Evolutionary conservation across 441 rosid genomes (phyloP).

Genomic region (Euphorbia corollata): DNA sequence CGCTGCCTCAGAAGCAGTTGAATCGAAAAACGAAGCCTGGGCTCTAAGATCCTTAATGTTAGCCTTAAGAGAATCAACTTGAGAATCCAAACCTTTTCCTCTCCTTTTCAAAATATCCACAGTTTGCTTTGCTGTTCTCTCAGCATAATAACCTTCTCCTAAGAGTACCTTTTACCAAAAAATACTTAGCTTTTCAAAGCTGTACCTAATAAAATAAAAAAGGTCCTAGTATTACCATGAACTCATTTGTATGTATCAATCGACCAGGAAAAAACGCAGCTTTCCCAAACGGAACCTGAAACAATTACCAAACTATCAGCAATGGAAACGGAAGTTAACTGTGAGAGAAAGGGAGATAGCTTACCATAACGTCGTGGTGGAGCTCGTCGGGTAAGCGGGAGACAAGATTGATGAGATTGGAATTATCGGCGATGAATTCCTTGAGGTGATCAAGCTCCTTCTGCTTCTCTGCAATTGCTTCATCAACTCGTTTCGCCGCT

Average conservation of each 20-base stretch:
- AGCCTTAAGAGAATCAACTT: conserved; percentile 52
- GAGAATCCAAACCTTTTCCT: conserved; percentile 56
- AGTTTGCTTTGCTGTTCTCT: conserved; percentile 74
- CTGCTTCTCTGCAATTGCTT: conserved; percentile 47
- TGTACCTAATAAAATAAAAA: not conserved
- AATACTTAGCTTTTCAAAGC: not conserved
- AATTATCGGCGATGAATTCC: conserved; percentile 57
- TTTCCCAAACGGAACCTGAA: conserved; percentile 78
- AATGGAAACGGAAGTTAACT: not conserved
- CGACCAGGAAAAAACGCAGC: conserved; percentile 80
- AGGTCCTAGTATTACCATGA: conserved; percentile 33
- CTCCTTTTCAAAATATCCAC: conserved; percentile 71
- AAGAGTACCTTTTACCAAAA: conserved; percentile 45
- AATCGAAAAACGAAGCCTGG: conserved; percentile 66
- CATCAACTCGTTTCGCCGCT: conserved; percentile 63
- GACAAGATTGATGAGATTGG: conserved; percentile 48
- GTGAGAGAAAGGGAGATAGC: conserved; percentile 2
- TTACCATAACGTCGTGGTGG: conserved; percentile 68
- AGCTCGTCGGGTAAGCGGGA: conserved; percentile 70
- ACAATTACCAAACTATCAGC: conserved; percentile 1
- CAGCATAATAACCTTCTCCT: conserved; percentile 72
- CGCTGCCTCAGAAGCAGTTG: conserved; percentile 70
- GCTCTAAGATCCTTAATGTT: conserved; percentile 62
- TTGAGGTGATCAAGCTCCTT: conserved; percentile 42
- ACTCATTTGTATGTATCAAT: conserved; percentile 80